A percentile compares a stretch with the other conserved stretches of the same genome.
phyloP scores from a whole-genome alignment of 768 basidiomycete genomes.

The Cystofilobasidium macerans region DNA sequence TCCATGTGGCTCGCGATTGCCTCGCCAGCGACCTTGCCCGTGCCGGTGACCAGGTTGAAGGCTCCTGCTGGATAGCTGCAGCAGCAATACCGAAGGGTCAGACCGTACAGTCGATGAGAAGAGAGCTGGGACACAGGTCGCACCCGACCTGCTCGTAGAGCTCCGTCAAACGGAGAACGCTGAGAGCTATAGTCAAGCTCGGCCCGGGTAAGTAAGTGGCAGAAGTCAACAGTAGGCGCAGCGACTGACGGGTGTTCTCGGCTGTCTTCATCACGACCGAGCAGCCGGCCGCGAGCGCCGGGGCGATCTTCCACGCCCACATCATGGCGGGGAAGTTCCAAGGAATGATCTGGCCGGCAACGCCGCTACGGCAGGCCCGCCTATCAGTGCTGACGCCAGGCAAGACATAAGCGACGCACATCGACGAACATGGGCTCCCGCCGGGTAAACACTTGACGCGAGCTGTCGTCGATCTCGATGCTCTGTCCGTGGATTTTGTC shows the following conservation, averaged over 20 bases:
- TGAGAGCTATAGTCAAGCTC: no score
- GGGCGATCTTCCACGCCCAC: slow-evolving; percentile 37
- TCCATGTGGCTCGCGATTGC: slow-evolving; percentile 48
- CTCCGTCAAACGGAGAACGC: neutral
- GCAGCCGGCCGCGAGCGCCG: slow-evolving; percentile 81
- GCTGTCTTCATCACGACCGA: slow-evolving; percentile 56
- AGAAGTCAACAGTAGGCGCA: neutral
- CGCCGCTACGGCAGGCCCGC: no score
- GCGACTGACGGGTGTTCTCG: slow-evolving; percentile 68
- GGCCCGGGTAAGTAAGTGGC: no score
- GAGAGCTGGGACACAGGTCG: neutral
- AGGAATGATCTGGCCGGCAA: neutral
- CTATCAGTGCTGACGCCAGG: no score
- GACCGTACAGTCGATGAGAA: no score
- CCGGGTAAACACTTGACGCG: slow-evolving; percentile 72
- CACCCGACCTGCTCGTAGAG: slow-evolving; percentile 8
- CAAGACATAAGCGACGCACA: slow-evolving; percentile 17
- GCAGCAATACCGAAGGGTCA: no score
- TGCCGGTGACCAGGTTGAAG: slow-evolving; percentile 27
- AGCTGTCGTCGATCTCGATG: slow-evolving; percentile 60
- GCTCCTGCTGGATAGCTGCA: slow-evolving; percentile 22
- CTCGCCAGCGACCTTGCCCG: slow-evolving; percentile 20
- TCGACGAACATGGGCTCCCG: slow-evolving; percentile 77
- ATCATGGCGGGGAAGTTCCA: slow-evolving; percentile 54
- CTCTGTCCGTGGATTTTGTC: slow-evolving; percentile 86